Evolutionary conservation across 2,329 filamentous ascomycete species (phyloP).

Genomic region (Teratosphaeria nubilosa): DNA sequence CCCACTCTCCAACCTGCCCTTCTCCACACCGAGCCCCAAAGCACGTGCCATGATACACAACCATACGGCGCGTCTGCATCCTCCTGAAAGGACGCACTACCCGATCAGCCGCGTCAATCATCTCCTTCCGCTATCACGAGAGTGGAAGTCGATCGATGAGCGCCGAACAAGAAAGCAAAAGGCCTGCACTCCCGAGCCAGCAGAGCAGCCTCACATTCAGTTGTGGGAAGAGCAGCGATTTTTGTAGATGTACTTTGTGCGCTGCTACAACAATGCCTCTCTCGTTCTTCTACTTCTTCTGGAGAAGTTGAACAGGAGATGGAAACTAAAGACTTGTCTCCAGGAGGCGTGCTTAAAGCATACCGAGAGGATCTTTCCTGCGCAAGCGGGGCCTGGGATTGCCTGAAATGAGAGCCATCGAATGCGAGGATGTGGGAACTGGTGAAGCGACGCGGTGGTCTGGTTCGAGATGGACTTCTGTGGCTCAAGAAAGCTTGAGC

Average conservation of each 20-base stretch:
- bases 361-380: conserved; percentile 53
- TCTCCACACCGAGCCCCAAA: conserved; percentile 30
- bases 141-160: conserved; percentile 45
- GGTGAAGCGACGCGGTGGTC: conserved; percentile 17
- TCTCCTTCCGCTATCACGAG: conserved; percentile 37
- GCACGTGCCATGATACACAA: conserved; percentile 40
- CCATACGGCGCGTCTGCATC: conserved; percentile 38
- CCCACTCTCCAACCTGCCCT: conserved; percentile 38
- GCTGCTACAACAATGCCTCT: conserved; percentile 54
- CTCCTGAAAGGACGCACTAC: conserved; percentile 10
- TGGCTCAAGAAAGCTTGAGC: conserved; percentile 2
- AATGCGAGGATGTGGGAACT: conserved; percentile 7
- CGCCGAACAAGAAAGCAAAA: conserved; percentile 39
- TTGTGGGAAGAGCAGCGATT: conserved; percentile 54
- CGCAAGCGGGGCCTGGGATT: conserved; percentile 11
- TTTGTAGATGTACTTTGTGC: conserved; percentile 96
- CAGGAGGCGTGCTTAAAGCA: conserved; percentile 66
- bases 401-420: conserved; percentile 4
- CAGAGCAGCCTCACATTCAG: conserved; percentile 12
- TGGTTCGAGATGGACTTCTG: conserved; percentile 4
- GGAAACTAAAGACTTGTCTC: conserved; percentile 90
- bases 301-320: conserved; percentile 40
- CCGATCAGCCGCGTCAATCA: conserved; percentile 59
- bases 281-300: conserved; percentile 21
- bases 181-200: conserved; percentile 11